Evolutionary conservation across 768 basidiomycete species (phyloP), one percentile per base, ranked within the genome.

Genomic region (Sporobolomyces phaffii): DNA sequence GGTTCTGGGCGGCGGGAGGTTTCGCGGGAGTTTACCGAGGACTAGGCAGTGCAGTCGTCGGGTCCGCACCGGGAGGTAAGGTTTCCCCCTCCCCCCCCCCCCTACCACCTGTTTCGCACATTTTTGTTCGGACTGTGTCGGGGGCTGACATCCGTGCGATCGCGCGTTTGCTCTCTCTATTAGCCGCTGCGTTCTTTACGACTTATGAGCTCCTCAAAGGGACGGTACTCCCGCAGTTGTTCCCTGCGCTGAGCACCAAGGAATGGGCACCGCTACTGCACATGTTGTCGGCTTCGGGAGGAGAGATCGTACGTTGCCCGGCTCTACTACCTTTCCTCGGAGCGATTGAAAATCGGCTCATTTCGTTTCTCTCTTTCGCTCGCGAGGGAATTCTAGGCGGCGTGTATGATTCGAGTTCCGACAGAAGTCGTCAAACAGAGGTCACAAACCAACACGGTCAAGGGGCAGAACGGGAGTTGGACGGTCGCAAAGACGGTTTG

Each of bases 391-490:
- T 13, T 41, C 29, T 22, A 72, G 66, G 65, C 87, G 53, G 91
- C 93, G 38, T 98, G 93, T 77, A 80, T 94, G 58, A 84, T 98
- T 56, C 88, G 93, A 52, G 93, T 98, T 3, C 93, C 93, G 1
- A 96, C 93, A 0, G 94, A 97, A 77, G 88, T 98, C 34, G 87
- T 97, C 79, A 98, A 98, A 77, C 93, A 90, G 14, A 84, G 93
- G 5, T 87, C 84, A 64, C 94, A 97, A 76, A 91, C 91, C 0
- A 36, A 22, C 17, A 87, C 87, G 22, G 84, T 83, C 14, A 92
- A 93, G 73, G 84, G 84, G 10, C 13, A 73, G 68, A 48, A 62
- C 62, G 47, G 68, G 44, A 40, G 78, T 74, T 63, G 72, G 77
- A 49, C 64, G 73, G 58, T 78, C 75, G 24, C 77, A 74, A 26